Percentiles rank a stretch among this genome's conserved stretches.
Evolutionary conservation across 257 asterid species (phyloP).

Genomic region (Solanum virginianum): DNA sequence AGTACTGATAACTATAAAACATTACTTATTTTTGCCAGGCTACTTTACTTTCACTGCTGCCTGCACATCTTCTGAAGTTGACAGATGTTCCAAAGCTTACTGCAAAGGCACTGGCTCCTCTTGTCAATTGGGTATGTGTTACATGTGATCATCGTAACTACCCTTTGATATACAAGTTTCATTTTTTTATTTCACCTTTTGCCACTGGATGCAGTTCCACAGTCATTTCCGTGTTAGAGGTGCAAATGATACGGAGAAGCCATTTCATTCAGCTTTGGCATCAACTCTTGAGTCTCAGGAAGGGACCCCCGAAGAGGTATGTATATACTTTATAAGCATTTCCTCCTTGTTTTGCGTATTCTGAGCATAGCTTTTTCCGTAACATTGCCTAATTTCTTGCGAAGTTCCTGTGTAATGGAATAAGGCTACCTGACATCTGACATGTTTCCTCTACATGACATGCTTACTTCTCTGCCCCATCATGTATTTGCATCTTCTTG

Average conservation of each 20-base stretch:
- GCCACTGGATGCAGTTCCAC: constrained; percentile 47
- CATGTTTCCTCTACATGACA: neutral
- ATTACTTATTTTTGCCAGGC: constrained; percentile 51
- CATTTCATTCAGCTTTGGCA: constrained; percentile 53
- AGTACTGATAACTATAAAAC: neutral
- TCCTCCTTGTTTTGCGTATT: neutral
- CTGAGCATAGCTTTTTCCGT: neutral
- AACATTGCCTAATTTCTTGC: neutral
- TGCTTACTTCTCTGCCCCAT: neutral
- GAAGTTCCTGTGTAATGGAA: neutral
- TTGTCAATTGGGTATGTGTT: constrained; percentile 73
- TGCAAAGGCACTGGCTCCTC: constrained; percentile 42
- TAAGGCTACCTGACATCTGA: neutral
- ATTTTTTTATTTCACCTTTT: constrained; percentile 2
- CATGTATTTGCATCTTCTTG: neutral
- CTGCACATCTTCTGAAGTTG: constrained; percentile 55
- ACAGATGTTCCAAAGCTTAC: constrained; percentile 53
- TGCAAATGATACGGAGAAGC: constrained; percentile 36
- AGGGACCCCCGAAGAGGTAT: constrained; percentile 88
- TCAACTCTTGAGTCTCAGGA: constrained; percentile 66
- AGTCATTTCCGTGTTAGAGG: constrained; percentile 47
- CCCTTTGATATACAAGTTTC: constrained; percentile 2
- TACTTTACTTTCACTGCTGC: constrained; percentile 79
- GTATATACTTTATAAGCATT: neutral
- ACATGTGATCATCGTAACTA: neutral